These are phyloP conservation scores for Candida michaelii DNA, from an alignment of 805 yeast species.

Conservation along the genomic window DNA sequence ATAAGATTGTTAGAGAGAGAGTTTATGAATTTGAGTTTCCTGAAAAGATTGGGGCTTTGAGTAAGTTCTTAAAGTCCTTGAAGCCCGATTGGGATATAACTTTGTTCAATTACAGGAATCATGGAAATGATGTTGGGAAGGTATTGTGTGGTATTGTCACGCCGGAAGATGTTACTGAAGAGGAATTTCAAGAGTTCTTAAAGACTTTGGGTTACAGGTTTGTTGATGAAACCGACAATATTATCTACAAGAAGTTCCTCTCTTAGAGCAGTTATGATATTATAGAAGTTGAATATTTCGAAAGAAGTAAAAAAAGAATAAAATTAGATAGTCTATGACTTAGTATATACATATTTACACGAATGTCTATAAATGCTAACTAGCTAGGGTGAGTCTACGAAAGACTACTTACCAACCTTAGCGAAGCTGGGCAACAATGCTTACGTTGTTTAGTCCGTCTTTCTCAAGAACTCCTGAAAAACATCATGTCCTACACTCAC, in stretches of 20 bases:
- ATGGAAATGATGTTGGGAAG: slow-evolving; percentile 93
- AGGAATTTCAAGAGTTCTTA: slow-evolving; percentile 66
- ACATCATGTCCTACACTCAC: slow-evolving; percentile 82
- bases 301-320: no score
- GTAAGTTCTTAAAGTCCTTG: slow-evolving; percentile 70
- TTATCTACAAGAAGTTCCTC: slow-evolving; percentile 81
- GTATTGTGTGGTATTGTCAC: slow-evolving; percentile 87
- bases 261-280: no score
- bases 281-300: no score
- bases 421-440: no score
- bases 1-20: slow-evolving; percentile 67
- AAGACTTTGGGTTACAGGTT: slow-evolving; percentile 71
- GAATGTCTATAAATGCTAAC: no score
- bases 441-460: slow-evolving; percentile 10
- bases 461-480: slow-evolving; percentile 76
- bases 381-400: no score
- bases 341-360: slow-evolving; percentile 7
- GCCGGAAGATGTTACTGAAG: slow-evolving; percentile 63
- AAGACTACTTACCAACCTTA: no score
- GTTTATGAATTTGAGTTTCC: slow-evolving; percentile 90
- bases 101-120: slow-evolving; percentile 93
- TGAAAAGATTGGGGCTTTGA: slow-evolving; percentile 93
- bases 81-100: slow-evolving; percentile 88
- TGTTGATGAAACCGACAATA: slow-evolving; percentile 79
- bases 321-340: no score